phyloP scores from a whole-genome alignment of 176 grass and related monocot genomes.

The Avena eriantha region DNA sequence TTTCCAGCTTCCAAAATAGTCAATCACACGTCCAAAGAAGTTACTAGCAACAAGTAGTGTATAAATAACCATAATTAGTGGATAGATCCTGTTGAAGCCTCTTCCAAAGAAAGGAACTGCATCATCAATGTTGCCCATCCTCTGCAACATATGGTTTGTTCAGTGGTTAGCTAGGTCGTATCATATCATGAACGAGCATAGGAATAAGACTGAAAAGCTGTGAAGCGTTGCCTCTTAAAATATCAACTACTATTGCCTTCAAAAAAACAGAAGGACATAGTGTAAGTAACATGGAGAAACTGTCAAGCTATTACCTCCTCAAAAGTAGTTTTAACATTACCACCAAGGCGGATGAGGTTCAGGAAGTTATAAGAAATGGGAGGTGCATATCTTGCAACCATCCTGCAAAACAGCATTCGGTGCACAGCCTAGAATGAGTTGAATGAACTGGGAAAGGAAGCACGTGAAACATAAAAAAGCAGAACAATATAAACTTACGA shows the following conservation, averaged over 20 bases:
- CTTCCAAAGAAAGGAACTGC: conserved; percentile 99
- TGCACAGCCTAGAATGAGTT: conserved; percentile 28
- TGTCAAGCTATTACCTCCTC: conserved; percentile 69
- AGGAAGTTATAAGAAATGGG: conserved; percentile 99
- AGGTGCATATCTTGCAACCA: conserved; percentile 99
- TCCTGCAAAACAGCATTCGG: conserved; percentile 72
- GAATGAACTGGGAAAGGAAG: conserved; percentile 35
- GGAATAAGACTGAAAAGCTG: conserved; percentile 3
- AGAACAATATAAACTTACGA: conserved; percentile 77
- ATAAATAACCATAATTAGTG: conserved; percentile 98
- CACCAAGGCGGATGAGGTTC: conserved; percentile 95
- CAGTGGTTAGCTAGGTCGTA: conserved; percentile 21
- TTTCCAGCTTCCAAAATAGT: conserved; percentile 98
- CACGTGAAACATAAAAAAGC: conserved; percentile 19
- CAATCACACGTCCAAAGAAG: conserved; percentile 93
- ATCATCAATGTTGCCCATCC: conserved; percentile 99
- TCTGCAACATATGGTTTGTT: conserved; percentile 62
- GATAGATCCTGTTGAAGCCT: conserved; percentile 99
- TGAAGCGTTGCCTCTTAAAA: conserved; percentile 25
- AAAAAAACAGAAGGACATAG: not conserved
- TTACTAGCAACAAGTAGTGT: conserved; percentile 91
- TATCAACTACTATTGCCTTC: not conserved
- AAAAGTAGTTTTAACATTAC: conserved; percentile 90
- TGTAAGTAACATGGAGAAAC: conserved; percentile 27
- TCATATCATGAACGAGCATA: conserved; percentile 4